Base-by-base conservation (phyloP, 805 yeast species). In the Komagataella ulmi region DNA sequence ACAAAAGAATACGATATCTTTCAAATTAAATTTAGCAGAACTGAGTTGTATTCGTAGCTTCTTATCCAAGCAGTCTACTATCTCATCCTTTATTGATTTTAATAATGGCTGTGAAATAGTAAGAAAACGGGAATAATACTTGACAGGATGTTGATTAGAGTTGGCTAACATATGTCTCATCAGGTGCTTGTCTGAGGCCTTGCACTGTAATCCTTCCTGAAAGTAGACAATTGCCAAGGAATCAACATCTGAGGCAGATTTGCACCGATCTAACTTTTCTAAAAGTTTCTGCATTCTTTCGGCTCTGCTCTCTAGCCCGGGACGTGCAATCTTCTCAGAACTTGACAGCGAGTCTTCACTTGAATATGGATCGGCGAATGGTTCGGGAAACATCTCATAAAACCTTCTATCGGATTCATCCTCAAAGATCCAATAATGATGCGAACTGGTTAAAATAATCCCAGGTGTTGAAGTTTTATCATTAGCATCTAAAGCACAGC, bases 141-240 rank as follows among this genome's bases (percentile, higher is more conserved):
- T 73, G 24, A 75, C 65, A 54, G 70, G 72, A 43, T 72, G 67
- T 57, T 76, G 61, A 53, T 77, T 76, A 47, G 69, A 63, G 48
- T 74, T 67, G 19, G 76, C 78, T 5, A 72, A 65, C 52, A 87
- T 75, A 59, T 79, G 79, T 50, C 74, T 76, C 49, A 78, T 59
- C 6, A 89, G 60, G 56, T 88, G 70, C 55, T 79, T 76, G 49
- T 73, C 75, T 0, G 95, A 80, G 0, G 93, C 89, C 62, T 83
- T 87, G 59, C 85, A 86, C 60, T 83, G 77, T 21, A 88, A 64
- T 7, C 65, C 65, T n/a, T 64, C 56, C 3, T 54, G 51, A 77
- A 84, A 76, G 62, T 76, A 83, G 7, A 68, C 70, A 14, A 61
- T 54, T 1, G 74, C 76, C 4, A 76, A 62, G 3, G 67, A 63